Conservation (phyloP, 1,139 yeast species). For the Yamadazyma jaroonii region DNA sequence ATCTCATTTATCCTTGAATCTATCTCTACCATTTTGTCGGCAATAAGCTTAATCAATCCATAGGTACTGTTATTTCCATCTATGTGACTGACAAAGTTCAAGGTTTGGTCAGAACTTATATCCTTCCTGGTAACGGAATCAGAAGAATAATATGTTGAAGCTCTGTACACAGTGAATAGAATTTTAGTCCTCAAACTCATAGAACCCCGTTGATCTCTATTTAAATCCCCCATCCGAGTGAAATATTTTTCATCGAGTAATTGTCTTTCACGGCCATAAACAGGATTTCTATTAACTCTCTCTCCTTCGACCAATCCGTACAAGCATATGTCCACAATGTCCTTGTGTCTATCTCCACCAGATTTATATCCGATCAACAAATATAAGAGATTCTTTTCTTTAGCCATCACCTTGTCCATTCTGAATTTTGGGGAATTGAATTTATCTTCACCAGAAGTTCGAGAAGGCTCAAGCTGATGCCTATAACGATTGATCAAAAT, state of each 20-base stretch:
- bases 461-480: too few relatives aligned
- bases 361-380: background rate
- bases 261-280: slow-evolving; percentile 6
- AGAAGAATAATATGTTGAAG: background rate
- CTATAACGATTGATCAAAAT: too few relatives aligned
- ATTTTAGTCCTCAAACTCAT: slow-evolving; percentile 3
- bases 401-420: background rate
- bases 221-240: background rate
- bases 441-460: too few relatives aligned
- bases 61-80: background rate
- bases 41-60: background rate
- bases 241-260: slow-evolving; percentile 2
- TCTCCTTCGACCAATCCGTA: slow-evolving; percentile 1
- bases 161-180: slow-evolving; percentile 1
- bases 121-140: slow-evolving; percentile 1
- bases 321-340: slow-evolving; percentile 1
- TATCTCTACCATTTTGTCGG: background rate
- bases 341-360: background rate
- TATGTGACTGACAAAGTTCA: background rate
- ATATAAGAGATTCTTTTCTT: background rate
- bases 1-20: background rate
- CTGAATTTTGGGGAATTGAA: background rate
- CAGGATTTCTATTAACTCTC: background rate
- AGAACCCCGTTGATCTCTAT: slow-evolving; percentile 3
- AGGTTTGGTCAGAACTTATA: background rate